These are phyloP conservation scores for Amoebophrya sp. DNA, from an alignment of 169 alveolate species.

Conservation along the genomic window DNA sequence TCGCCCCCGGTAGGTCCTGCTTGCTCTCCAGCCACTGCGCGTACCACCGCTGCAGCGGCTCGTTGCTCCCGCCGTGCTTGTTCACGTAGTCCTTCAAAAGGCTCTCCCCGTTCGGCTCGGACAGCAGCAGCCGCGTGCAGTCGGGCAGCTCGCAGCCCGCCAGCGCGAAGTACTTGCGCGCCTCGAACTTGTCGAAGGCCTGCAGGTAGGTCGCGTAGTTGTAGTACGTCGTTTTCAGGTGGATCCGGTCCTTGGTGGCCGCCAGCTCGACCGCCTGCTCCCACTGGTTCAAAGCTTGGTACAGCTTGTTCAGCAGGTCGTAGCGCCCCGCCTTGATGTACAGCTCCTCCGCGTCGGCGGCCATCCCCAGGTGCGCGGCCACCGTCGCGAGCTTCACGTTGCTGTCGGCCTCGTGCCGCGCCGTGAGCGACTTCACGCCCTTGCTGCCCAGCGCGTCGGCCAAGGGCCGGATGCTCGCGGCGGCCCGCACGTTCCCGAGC, in stretches of 20 bases:
- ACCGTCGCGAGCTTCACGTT: constrained; percentile 71
- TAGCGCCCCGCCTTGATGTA: constrained; percentile 50
- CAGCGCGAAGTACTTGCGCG: not conserved
- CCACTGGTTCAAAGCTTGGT: constrained; percentile 61
- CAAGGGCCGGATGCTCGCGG: constrained; percentile 50
- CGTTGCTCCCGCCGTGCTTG: not conserved
- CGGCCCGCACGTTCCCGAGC: constrained; percentile 70
- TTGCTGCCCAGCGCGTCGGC: no score
- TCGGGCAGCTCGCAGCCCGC: not conserved
- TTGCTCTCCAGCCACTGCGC: constrained; percentile 1
- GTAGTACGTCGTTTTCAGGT: constrained; percentile 57
- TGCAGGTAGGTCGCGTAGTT: constrained; percentile 51
- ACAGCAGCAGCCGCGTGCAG: not conserved
- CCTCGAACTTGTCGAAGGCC: not conserved
- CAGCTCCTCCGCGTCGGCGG: constrained; percentile 63
- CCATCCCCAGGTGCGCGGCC: constrained; percentile 64
- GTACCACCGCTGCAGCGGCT: constrained; percentile 1
- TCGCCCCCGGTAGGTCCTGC: not conserved
- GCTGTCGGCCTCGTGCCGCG: constrained; percentile 56
- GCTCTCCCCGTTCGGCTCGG: not conserved
- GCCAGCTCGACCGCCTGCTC: constrained; percentile 58
- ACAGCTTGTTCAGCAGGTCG: constrained; percentile 55
- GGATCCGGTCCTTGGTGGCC: constrained; percentile 59
- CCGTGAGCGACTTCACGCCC: constrained; percentile 26
- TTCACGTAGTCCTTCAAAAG: not conserved